These are phyloP conservation scores for Colletotrichum tanaceti DNA, from an alignment of 2,329 filamentous ascomycete species.

Conservation along the genomic window DNA sequence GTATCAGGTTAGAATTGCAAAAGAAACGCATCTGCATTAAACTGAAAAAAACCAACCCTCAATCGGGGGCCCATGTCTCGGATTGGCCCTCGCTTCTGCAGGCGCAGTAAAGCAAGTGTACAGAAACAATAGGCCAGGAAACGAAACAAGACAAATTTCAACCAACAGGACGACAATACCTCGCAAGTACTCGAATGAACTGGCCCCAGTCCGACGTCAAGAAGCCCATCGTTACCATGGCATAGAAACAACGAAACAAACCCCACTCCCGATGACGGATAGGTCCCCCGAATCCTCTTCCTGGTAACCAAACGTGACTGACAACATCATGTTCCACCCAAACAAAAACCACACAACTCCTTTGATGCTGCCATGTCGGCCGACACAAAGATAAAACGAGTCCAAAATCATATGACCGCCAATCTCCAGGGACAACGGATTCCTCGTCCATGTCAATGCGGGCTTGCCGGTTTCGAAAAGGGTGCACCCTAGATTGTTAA, in stretches of 20 bases:
- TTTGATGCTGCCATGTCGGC: slow-evolving; percentile 26
- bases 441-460: slow-evolving; percentile 23
- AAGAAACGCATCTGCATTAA: slow-evolving; percentile 20
- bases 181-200: slow-evolving; percentile 13
- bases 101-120: slow-evolving; percentile 2
- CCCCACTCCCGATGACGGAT: slow-evolving; percentile 7
- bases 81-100: neutral
- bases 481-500: neutral
- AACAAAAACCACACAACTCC: slow-evolving; percentile 10
- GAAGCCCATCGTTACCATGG: neutral
- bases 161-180: neutral
- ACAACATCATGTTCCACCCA: slow-evolving; percentile 10
- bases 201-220: slow-evolving; percentile 12
- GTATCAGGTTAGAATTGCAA: neutral
- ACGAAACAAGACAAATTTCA: neutral
- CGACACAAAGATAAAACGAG: slow-evolving; percentile 33
- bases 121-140: neutral
- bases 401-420: slow-evolving; percentile 16
- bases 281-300: neutral
- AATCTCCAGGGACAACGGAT: slow-evolving; percentile 13
- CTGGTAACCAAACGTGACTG: slow-evolving; percentile 6
- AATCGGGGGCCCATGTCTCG: neutral
- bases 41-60: neutral
- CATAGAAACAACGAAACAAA: slow-evolving; percentile 13
- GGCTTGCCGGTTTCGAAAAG: slow-evolving; percentile 13